These are phyloP conservation scores for Angomonas ambiguus DNA, from an alignment of 208 protist species.

Conservation along the genomic window DNA sequence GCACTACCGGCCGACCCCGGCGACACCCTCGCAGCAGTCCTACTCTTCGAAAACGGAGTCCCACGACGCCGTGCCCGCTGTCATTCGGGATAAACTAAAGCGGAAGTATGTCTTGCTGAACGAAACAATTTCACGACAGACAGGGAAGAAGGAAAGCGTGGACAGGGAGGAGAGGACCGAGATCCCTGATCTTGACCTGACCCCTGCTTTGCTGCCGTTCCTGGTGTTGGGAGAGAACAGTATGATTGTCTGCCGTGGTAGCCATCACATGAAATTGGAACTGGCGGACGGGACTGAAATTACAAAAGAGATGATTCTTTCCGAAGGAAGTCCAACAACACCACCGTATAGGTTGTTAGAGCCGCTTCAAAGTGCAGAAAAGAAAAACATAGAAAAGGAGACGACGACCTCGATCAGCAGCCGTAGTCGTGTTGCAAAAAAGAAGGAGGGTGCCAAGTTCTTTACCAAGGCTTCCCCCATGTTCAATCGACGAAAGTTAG, in stretches of 20 bases:
- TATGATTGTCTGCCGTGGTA: conserved; percentile 50
- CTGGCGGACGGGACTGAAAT: neutral
- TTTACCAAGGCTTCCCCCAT: conserved; percentile 3
- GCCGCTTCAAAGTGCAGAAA: neutral
- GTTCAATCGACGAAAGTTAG: neutral
- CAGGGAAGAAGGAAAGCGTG: neutral
- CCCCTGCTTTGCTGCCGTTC: conserved; percentile 54
- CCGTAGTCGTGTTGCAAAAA: neutral
- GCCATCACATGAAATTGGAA: neutral
- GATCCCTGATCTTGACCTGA: conserved; percentile 18
- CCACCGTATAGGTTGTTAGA: no score
- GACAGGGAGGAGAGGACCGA: neutral
- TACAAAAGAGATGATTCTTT: neutral
- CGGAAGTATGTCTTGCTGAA: neutral
- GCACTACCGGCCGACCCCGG: neutral
- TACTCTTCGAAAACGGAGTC: neutral
- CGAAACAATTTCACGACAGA: neutral
- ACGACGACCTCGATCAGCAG: neutral
- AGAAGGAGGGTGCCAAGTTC: neutral
- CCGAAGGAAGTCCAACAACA: neutral
- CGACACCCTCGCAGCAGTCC: neutral
- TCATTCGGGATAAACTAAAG: neutral
- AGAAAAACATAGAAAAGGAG: neutral
- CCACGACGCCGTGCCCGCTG: neutral
- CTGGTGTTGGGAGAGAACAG: conserved; percentile 71